Conservation (phyloP, 2,329 filamentous ascomycete genomes). For the Sporothrix luriei region DNA sequence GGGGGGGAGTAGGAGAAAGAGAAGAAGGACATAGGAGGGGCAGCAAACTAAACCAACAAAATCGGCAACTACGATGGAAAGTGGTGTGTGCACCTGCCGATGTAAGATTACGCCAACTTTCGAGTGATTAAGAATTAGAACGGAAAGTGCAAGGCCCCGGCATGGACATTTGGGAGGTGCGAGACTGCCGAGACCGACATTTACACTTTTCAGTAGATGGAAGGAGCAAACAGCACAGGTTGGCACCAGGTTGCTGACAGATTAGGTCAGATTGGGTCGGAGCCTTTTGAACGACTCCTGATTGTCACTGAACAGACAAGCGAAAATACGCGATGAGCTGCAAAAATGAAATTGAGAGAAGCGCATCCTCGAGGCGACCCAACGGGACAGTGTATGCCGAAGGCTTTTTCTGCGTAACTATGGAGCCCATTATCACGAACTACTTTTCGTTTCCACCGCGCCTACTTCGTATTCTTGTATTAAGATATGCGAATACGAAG, state of each 20-base stretch:
- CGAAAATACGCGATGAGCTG: not conserved
- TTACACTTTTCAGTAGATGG: not conserved
- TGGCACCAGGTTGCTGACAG: not conserved
- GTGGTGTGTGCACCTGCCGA: slow-evolving; percentile 1
- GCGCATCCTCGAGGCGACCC: not conserved
- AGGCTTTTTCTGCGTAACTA: not conserved
- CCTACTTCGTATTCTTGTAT: not conserved
- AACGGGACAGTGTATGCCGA: slow-evolving; percentile 3
- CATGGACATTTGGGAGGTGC: slow-evolving; percentile 10
- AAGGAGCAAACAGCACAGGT: not conserved
- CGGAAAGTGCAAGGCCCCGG: not conserved
- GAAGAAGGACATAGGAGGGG: not conserved
- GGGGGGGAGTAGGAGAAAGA: not conserved
- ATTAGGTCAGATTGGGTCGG: not conserved
- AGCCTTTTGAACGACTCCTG: not conserved
- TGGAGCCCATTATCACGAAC: not conserved
- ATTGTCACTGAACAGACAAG: not conserved
- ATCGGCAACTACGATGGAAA: slow-evolving; percentile 6
- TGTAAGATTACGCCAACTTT: not conserved
- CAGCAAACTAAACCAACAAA: not conserved
- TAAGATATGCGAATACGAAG: not conserved
- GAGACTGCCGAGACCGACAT: not conserved
- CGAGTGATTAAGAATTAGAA: not conserved
- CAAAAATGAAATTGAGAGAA: slow-evolving; percentile 10
- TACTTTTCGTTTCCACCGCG: not conserved